phyloP scores from a whole-genome alignment of 805 yeast genomes.

The Phaffomyces thermotolerans region DNA sequence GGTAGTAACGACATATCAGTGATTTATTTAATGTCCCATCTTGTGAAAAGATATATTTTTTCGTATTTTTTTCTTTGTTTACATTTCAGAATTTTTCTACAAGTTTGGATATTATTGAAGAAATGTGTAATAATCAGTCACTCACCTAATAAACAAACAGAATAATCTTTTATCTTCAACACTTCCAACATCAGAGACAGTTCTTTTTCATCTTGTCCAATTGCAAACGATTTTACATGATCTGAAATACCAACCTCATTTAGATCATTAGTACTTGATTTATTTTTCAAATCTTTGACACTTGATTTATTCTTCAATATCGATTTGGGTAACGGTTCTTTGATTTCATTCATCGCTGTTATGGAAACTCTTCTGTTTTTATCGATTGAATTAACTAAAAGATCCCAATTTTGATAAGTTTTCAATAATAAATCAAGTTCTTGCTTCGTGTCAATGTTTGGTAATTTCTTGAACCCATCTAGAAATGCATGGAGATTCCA shows the following conservation, averaged over 20 bases:
- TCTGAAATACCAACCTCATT: background rate
- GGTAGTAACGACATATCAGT: background rate
- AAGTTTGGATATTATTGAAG: no score
- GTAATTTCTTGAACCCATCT: slow-evolving; percentile 26
- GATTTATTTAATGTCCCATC: no score
- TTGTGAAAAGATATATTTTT: no score
- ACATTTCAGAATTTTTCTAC: background rate
- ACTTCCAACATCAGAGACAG: slow-evolving; percentile 23
- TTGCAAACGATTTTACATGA: background rate
- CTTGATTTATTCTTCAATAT: background rate
- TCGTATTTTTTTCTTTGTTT: background rate
- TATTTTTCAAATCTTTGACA: background rate
- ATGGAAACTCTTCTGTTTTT: background rate
- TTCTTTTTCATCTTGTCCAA: slow-evolving; percentile 6
- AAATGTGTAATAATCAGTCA: background rate
- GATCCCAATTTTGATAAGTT: slow-evolving; percentile 14
- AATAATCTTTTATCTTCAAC: slow-evolving; percentile 19
- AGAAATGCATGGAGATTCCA: slow-evolving; percentile 37
- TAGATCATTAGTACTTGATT: background rate
- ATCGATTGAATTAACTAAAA: background rate
- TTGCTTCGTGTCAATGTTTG: slow-evolving; percentile 24
- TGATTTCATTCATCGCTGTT: no score
- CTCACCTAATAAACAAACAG: slow-evolving; percentile 5
- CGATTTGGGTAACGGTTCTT: background rate
- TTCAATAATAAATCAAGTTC: slow-evolving; percentile 6